A percentile compares a stretch with the other conserved stretches of the same genome.
Evolutionary conservation across 2,329 filamentous ascomycete genomes (phyloP).

Genomic region (Fusarium coffeatum): DNA sequence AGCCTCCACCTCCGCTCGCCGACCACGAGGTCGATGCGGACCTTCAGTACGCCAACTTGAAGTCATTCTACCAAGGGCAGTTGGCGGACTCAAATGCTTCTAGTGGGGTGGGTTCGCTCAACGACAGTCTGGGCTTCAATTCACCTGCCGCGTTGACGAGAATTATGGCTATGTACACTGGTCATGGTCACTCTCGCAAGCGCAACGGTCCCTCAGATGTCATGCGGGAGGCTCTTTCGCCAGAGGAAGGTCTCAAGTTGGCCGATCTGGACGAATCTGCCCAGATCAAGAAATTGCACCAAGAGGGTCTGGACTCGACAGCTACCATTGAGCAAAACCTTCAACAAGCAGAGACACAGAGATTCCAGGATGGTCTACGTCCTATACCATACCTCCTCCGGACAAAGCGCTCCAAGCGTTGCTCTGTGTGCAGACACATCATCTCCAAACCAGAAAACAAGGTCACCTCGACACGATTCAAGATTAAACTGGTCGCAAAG

Average conservation of each 20-base stretch:
- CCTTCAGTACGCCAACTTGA: slow-evolving; percentile 78
- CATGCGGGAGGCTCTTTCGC: slow-evolving; percentile 82
- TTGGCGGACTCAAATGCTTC: slow-evolving; percentile 71
- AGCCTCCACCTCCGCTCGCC: slow-evolving; percentile 52
- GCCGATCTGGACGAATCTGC: slow-evolving; percentile 70
- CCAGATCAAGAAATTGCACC: slow-evolving; percentile 69
- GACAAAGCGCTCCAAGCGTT: slow-evolving; percentile 94
- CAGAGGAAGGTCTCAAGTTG: slow-evolving; percentile 77
- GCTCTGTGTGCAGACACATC: slow-evolving; percentile 91
- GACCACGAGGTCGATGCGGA: slow-evolving; percentile 69
- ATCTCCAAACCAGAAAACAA: slow-evolving; percentile 95
- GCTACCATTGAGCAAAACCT: slow-evolving; percentile 61
- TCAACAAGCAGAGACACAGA: slow-evolving; percentile 64
- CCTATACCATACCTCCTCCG: slow-evolving; percentile 86
- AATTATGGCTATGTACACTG: slow-evolving; percentile 91
- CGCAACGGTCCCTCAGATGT: slow-evolving; percentile 73
- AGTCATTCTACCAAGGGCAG: slow-evolving; percentile 84
- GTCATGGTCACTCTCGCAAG: slow-evolving; percentile 71
- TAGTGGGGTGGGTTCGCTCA: slow-evolving; percentile 56
- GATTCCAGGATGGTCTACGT: slow-evolving; percentile 79
- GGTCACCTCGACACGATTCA: slow-evolving; percentile 87
- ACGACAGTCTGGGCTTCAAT: slow-evolving; percentile 64
- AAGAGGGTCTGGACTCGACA: slow-evolving; percentile 73
- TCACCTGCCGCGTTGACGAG: slow-evolving; percentile 86
- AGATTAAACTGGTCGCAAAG: slow-evolving; percentile 88